Conservation (phyloP, 129 eudicot genomes). For the Flaveria bidentis region DNA sequence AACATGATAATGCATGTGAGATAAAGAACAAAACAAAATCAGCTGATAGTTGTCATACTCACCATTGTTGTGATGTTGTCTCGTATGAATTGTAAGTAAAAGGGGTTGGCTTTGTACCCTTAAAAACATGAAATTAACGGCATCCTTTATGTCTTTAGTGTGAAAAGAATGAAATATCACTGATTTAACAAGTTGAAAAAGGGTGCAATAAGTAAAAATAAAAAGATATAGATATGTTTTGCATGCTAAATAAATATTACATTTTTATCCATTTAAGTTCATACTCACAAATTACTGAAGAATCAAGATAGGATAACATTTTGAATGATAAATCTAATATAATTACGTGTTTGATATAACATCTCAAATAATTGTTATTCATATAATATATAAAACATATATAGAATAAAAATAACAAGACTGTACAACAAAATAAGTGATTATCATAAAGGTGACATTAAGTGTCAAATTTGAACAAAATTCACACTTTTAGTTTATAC, state of each 20-base stretch:
- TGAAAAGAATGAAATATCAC: too few species aligned
- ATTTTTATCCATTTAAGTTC: neutral
- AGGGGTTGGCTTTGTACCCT: too few species aligned
- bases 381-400: neutral
- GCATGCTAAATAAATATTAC: neutral
- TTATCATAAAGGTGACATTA: neutral
- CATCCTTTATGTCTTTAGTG: too few species aligned
- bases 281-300: neutral
- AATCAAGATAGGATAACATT: neutral
- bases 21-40: neutral
- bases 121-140: too few species aligned
- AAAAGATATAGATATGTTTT: too few species aligned
- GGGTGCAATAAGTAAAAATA: too few species aligned
- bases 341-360: neutral
- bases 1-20: neutral
- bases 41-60: neutral
- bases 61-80: neutral
- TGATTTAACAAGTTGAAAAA: too few species aligned
- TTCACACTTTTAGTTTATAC: constrained; percentile 24
- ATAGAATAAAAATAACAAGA: neutral
- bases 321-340: neutral
- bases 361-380: neutral
- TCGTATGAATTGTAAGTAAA: neutral
- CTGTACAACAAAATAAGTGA: neutral
- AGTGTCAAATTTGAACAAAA: constrained; percentile 19